A percentile compares a stretch with the other conserved stretches of the same genome.
These are phyloP conservation scores for Prunus mume DNA, from an alignment of 306 rosid species.

Conservation along the genomic window DNA sequence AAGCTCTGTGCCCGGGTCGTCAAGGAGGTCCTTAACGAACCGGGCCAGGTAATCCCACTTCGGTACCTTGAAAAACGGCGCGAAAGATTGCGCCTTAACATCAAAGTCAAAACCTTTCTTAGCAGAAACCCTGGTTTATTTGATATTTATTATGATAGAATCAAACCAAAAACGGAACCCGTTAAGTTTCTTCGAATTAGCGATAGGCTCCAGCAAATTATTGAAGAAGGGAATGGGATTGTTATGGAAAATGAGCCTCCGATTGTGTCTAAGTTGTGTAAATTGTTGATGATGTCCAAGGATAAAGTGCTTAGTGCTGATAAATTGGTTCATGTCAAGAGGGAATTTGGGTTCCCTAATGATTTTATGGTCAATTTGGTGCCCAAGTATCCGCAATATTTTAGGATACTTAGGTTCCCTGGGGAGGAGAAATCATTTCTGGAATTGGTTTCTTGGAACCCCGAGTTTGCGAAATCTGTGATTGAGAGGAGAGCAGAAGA, in stretches of 20 bases:
- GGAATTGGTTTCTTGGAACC: conserved; percentile 69
- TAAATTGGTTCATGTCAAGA: conserved; percentile 76
- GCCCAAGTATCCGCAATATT: conserved; percentile 67
- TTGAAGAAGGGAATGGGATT: conserved; percentile 52
- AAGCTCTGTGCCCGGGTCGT: conserved; percentile 58
- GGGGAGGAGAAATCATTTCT: conserved; percentile 71
- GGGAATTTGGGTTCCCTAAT: conserved; percentile 82
- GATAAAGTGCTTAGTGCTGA: conserved; percentile 64
- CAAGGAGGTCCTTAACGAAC: conserved; percentile 61
- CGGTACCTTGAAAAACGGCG: conserved; percentile 71
- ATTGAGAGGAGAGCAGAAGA: conserved; percentile 76
- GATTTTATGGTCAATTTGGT: conserved; percentile 83
- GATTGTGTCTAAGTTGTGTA: conserved; percentile 65
- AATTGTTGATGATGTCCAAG: conserved; percentile 77
- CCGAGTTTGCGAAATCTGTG: conserved; percentile 67
- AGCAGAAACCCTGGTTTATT: conserved; percentile 63
- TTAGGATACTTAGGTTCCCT: conserved; percentile 59
- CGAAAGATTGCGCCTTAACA: conserved; percentile 60
- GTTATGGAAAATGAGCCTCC: conserved; percentile 43
- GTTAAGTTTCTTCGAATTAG: conserved; percentile 52
- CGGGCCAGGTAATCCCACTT: conserved; percentile 55
- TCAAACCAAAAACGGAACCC: conserved; percentile 71
- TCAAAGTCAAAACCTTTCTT: conserved; percentile 42
- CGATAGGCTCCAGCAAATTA: conserved; percentile 43
- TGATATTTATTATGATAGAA: conserved; percentile 51